phyloP scores from a whole-genome alignment of 2,329 filamentous ascomycete species.

The Pseudogymnoascus pannorum region DNA sequence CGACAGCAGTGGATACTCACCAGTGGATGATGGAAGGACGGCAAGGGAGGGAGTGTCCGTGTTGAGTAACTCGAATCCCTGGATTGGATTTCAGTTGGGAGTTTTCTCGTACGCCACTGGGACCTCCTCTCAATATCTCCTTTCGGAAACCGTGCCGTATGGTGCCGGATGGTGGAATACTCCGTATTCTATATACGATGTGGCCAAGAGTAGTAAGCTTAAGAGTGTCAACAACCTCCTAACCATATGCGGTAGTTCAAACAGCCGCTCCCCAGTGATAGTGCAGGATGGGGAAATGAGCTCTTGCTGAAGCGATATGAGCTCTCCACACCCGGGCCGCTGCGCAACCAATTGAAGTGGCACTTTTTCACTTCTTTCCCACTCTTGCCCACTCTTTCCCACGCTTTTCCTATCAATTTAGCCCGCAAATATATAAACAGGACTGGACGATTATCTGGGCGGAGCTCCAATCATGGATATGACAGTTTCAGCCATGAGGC shows the following conservation, averaged over 20 bases:
- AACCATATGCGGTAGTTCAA: constrained; percentile 8
- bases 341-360: constrained; percentile 7
- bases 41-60: background rate
- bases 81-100: background rate
- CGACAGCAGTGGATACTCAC: background rate
- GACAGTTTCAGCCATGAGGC: constrained; percentile 1
- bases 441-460: background rate
- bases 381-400: background rate
- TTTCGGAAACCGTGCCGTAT: background rate
- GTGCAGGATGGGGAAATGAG: constrained; percentile 10
- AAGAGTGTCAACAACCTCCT: background rate
- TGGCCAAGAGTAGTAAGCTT: background rate
- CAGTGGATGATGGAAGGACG: background rate
- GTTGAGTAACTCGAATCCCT: constrained; percentile 6
- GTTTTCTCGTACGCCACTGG: too few species aligned
- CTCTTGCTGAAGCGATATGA: constrained; percentile 9
- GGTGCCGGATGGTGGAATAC: background rate
- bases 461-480: constrained; percentile 3
- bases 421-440: background rate
- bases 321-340: constrained; percentile 4
- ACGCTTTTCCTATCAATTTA: background rate
- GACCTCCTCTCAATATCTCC: background rate
- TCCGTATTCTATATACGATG: background rate
- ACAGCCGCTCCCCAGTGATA: constrained; percentile 1
- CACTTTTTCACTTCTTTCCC: background rate